A percentile compares a stretch with the other conserved stretches of the same genome.
These are phyloP conservation scores for Kodamaea derodonti DNA, from an alignment of 1,139 yeast genomes.

Conservation along the genomic window DNA sequence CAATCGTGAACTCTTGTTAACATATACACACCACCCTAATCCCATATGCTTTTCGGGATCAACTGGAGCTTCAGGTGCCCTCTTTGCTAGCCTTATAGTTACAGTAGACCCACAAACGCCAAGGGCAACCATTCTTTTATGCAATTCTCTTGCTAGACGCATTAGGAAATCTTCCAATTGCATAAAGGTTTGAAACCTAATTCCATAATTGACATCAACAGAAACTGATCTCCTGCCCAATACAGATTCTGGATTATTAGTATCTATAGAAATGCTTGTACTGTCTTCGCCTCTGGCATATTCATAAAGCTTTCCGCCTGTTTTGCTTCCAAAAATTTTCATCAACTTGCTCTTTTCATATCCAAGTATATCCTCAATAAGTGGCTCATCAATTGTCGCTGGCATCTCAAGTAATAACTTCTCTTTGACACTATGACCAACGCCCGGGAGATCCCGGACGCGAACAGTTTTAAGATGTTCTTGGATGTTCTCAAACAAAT, in stretches of 20 bases:
- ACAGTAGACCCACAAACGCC: constrained; percentile 54
- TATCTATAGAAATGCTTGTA: constrained; percentile 49
- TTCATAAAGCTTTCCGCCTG: constrained; percentile 60
- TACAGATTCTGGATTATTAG: constrained; percentile 40
- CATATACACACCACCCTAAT: constrained; percentile 71
- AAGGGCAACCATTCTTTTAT: constrained; percentile 45
- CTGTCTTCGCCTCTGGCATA: constrained; percentile 68
- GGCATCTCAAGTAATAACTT: constrained; percentile 31
- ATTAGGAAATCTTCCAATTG: constrained; percentile 66
- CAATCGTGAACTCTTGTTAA: constrained; percentile 56
- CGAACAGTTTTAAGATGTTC: constrained; percentile 41
- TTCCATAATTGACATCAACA: constrained; percentile 90
- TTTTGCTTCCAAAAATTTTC: constrained; percentile 57
- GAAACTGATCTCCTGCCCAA: constrained; percentile 70
- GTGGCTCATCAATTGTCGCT: constrained; percentile 13
- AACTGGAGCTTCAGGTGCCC: constrained; percentile 64
- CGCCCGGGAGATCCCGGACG: constrained; percentile 73
- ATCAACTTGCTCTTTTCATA: constrained; percentile 37
- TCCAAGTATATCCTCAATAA: constrained; percentile 30
- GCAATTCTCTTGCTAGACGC: constrained; percentile 57
- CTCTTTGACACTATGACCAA: constrained; percentile 56
- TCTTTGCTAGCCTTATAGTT: constrained; percentile 60
- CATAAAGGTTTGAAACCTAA: constrained; percentile 56
- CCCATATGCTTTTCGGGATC: constrained; percentile 80
- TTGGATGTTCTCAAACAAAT: constrained; percentile 27